Percentiles rank a stretch among this genome's conserved stretches.
Conservation (phyloP, 2,329 filamentous ascomycete species). For the Penicillium glabrum region DNA sequence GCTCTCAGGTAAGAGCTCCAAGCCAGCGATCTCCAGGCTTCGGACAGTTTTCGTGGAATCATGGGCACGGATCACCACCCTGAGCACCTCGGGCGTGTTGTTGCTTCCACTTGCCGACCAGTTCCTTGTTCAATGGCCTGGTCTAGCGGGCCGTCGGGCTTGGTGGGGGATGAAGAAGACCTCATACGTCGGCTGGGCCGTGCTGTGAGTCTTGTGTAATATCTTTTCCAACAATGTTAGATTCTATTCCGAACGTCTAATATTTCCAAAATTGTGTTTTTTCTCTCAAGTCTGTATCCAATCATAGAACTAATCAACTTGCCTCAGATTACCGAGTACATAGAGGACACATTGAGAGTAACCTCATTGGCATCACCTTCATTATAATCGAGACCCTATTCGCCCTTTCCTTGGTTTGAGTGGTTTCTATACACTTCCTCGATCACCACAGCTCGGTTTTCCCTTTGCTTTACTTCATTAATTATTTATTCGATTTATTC, state of each 20-base stretch:
- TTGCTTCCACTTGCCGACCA: constrained; percentile 71
- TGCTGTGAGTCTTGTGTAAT: constrained; percentile 26
- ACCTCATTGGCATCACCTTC: too few relatives aligned
- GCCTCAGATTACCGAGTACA: too few relatives aligned
- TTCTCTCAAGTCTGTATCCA: background rate
- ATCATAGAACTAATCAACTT: background rate
- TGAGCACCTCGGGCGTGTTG: constrained; percentile 83
- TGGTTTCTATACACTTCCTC: too few relatives aligned
- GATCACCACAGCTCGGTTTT: too few relatives aligned
- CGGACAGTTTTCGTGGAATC: constrained; percentile 86
- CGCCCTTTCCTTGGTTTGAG: too few relatives aligned
- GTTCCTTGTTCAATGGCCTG: constrained; percentile 79
- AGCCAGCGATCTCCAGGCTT: constrained; percentile 44
- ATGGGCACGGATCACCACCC: constrained; percentile 77
- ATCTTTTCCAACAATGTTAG: background rate
- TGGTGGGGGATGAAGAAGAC: constrained; percentile 41
- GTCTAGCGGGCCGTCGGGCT: constrained; percentile 52
- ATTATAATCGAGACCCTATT: too few relatives aligned
- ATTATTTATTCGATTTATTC: too few relatives aligned
- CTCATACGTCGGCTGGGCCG: constrained; percentile 40
- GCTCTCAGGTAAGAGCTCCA: constrained; percentile 9
- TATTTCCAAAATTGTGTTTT: background rate
- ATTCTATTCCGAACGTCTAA: background rate
- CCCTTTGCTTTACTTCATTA: too few relatives aligned
- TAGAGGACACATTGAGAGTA: too few relatives aligned